phyloP scores from a whole-genome alignment of 306 rosid species.

The Castanospermum australe region DNA sequence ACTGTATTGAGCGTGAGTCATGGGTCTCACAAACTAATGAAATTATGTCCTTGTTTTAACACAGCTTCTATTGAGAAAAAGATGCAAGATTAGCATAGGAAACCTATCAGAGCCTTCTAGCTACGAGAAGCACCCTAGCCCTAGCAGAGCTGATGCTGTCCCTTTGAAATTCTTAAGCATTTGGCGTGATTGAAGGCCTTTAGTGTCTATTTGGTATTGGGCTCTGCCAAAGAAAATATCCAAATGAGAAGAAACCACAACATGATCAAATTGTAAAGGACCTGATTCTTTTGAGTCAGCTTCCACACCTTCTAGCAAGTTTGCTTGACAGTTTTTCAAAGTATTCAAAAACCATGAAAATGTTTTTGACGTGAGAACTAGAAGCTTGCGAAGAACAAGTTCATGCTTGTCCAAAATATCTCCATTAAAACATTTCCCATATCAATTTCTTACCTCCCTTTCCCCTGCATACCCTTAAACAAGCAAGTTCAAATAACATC shows the following conservation, averaged over 20 bases:
- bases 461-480: no score
- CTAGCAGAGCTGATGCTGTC: no score
- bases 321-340: not conserved
- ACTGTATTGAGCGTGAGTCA: not conserved
- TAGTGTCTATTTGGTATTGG: not conserved
- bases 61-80: not conserved
- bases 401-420: no score
- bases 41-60: not conserved
- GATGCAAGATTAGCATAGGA: not conserved
- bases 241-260: no score
- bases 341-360: not conserved
- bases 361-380: not conserved
- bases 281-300: no score
- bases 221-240: not conserved
- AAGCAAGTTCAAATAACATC: no score
- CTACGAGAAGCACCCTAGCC: no score
- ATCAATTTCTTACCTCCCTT: no score
- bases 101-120: not conserved
- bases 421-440: no score
- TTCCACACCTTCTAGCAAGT: not conserved
- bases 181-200: not conserved
- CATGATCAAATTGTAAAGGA: no score
- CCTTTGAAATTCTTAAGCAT: not conserved
- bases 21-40: not conserved
- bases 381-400: no score